phyloP scores from a whole-genome alignment of 2,329 filamentous ascomycete genomes.

The Phialophora macrospora region DNA sequence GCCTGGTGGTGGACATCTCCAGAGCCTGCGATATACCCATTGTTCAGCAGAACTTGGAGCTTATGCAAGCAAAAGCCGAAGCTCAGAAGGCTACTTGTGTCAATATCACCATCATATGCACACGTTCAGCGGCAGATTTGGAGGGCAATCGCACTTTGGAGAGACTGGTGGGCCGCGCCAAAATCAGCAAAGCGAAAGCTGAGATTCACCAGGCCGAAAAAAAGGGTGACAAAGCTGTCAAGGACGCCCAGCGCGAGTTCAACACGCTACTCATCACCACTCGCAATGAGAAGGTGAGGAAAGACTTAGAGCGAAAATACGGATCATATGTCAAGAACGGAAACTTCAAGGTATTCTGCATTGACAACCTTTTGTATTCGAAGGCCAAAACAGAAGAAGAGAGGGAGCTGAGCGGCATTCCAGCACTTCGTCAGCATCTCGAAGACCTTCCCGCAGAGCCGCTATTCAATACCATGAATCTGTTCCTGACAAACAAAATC shows the following conservation, averaged over 20 bases:
- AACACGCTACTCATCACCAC: background rate
- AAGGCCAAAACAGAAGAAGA: constrained; percentile 1
- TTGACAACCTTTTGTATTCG: background rate
- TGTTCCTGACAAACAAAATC: background rate
- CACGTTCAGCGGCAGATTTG: background rate
- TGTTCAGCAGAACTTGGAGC: background rate
- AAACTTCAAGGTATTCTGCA: background rate
- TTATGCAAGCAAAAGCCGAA: background rate
- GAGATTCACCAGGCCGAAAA: background rate
- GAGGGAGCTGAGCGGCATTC: background rate
- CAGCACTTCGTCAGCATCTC: background rate
- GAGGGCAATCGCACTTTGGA: background rate
- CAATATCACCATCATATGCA: background rate
- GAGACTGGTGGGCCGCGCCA: background rate
- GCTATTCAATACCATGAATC: background rate
- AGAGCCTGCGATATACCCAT: background rate
- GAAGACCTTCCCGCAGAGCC: background rate
- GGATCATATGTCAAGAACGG: background rate
- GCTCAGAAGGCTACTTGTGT: background rate
- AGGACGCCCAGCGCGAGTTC: background rate
- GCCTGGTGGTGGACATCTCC: background rate
- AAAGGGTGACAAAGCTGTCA: background rate
- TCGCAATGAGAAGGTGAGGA: background rate
- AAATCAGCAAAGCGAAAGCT: background rate
- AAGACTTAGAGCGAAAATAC: background rate